Conservation (phyloP, 768 basidiomycete genomes). For the Suillus decipiens region DNA sequence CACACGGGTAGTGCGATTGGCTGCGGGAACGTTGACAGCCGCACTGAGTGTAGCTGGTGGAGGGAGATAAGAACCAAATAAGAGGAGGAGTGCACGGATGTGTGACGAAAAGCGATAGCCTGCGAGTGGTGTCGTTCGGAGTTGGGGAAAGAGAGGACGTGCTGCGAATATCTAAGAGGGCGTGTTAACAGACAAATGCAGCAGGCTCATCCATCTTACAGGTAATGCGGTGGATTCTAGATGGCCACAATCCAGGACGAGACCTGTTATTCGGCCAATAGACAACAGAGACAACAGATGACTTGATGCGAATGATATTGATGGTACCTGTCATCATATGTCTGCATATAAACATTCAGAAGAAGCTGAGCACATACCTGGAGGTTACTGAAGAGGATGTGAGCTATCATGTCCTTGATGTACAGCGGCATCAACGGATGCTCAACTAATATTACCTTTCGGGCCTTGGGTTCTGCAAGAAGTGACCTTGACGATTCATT, state of each 20-base stretch:
- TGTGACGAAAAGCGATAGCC: conserved; percentile 82
- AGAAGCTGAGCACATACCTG: conserved; percentile 51
- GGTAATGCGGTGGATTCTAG: conserved; percentile 88
- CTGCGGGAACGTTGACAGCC: conserved; percentile 59
- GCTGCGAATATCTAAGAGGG: conserved; percentile 81
- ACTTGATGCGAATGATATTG: conserved; percentile 89
- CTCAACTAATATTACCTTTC: conserved; percentile 93
- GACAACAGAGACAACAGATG: conserved; percentile 85
- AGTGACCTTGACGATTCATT: conserved; percentile 62
- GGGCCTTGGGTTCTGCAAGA: conserved; percentile 90
- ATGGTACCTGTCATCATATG: conserved; percentile 67
- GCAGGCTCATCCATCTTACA: conserved; percentile 45
- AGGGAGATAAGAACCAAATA: conserved; percentile 84
- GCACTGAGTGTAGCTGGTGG: conserved; percentile 73
- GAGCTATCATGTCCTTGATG: conserved; percentile 87
- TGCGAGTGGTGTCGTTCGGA: conserved; percentile 85
- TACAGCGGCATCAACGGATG: conserved; percentile 83
- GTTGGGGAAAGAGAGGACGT: conserved; percentile 79
- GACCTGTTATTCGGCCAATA: conserved; percentile 86
- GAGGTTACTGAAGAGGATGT: conserved; percentile 85
- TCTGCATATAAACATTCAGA: conserved; percentile 3
- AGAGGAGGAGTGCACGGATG: conserved; percentile 75
- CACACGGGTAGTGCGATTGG: conserved; percentile 65
- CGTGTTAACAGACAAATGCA: conserved; percentile 8
- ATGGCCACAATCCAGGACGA: conserved; percentile 92